A percentile compares a stretch with the other conserved stretches of the same genome.
phyloP scores from a whole-genome alignment of 495 filamentous ascomycete genomes.

The Terfezia boudieri region DNA sequence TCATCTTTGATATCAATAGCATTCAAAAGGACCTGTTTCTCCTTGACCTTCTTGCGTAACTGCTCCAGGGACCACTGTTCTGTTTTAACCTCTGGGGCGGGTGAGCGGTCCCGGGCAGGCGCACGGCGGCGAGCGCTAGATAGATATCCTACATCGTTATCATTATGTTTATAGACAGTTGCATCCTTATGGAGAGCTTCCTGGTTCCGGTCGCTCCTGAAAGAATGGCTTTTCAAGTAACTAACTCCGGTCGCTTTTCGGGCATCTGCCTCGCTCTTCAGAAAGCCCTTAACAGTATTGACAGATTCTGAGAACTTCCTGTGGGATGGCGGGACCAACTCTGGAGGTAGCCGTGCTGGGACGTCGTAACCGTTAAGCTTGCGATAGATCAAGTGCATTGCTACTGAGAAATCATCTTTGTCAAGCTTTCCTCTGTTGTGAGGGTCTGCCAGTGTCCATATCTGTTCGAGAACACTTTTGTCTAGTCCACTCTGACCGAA shows the following conservation, averaged over 20 bases:
- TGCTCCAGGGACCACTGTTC: constrained; percentile 77
- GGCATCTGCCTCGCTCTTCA: constrained; percentile 79
- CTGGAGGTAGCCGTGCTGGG: constrained; percentile 73
- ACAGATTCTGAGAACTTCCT: constrained; percentile 80
- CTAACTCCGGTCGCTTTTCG: constrained; percentile 82
- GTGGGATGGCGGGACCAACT: constrained; percentile 91
- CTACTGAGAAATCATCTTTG: constrained; percentile 95
- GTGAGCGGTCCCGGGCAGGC: constrained; percentile 43
- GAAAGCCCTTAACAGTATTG: constrained; percentile 72
- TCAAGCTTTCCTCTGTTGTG: constrained; percentile 83
- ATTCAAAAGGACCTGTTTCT: constrained; percentile 89
- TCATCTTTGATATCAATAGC: constrained; percentile 95
- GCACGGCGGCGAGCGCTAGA: constrained; percentile 80
- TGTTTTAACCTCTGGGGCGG: constrained; percentile 33
- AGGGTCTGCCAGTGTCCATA: constrained; percentile 91
- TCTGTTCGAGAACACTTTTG: constrained; percentile 65
- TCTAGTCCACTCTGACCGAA: constrained; percentile 89
- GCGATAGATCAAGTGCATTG: constrained; percentile 97
- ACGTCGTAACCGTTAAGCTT: constrained; percentile 90
- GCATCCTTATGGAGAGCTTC: constrained; percentile 59
- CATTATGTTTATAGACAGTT: constrained; percentile 91
- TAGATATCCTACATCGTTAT: constrained; percentile 64
- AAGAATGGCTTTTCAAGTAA: constrained; percentile 89
- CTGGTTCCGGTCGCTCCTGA: constrained; percentile 33
- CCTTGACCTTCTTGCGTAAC: constrained; percentile 74